Conservation (phyloP, 1,284 basidiomycete species). For the Fomitopsis schrenkii region DNA sequence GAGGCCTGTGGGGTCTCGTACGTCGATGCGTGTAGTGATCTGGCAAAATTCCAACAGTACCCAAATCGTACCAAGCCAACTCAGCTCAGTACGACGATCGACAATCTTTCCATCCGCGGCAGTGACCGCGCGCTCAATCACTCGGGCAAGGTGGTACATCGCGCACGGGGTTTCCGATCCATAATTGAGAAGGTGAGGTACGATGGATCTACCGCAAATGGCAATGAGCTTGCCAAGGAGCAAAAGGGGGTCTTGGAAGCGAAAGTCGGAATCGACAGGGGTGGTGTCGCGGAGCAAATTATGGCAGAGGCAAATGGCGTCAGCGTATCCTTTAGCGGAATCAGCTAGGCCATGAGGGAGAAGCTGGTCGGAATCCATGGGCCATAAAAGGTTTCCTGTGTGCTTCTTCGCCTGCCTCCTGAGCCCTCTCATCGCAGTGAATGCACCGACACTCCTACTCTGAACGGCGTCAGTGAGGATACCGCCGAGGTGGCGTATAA, state of each 20-base stretch:
- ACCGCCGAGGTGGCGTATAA: not conserved
- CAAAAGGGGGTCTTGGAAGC: not conserved
- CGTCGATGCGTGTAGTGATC: too few species aligned
- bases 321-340: not conserved
- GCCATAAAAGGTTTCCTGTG: not conserved
- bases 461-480: not conserved
- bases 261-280: too few species aligned
- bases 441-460: not conserved
- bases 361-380: not conserved
- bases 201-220: not conserved
- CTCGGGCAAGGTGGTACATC: too few species aligned
- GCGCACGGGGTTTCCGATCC: too few species aligned
- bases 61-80: too few species aligned
- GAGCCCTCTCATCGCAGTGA: not conserved
- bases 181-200: not conserved
- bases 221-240: not conserved
- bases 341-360: not conserved
- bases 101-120: too few species aligned
- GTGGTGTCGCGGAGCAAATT: too few species aligned
- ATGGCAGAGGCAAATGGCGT: not conserved
- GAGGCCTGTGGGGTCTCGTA: too few species aligned
- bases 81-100: too few species aligned
- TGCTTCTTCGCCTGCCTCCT: not conserved
- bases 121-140: too few species aligned
- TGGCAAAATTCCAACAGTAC: too few species aligned